Base-by-base conservation (phyloP, 495 filamentous ascomycete genomes). In the Lepidopterella palustris region DNA sequence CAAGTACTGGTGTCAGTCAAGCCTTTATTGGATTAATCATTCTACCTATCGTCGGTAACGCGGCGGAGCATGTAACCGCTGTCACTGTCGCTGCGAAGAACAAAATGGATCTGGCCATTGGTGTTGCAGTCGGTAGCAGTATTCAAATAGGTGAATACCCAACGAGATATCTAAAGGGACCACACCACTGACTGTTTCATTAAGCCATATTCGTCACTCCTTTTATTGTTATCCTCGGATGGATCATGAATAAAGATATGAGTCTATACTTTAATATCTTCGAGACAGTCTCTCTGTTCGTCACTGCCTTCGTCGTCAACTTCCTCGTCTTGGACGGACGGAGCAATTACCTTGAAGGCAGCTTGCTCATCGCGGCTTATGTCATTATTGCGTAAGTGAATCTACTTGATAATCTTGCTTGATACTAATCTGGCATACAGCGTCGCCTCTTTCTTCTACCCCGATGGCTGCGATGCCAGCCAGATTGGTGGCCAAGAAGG, bases 41-140 rank as follows among this genome's bases (percentile, higher is more conserved):
- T 62, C 73, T 95, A 1, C 90, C 91, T 21, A 91, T 96, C 60
- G 89, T 96, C 10, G 89, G 90, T 57, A 96, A 96, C 64, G 90
- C 91, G 0, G 91, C 90, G 0, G 90, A 96, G 76, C 90, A 96
- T 77, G 87, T 93, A 5, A 95, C 90, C 0, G 89, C 91, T 0
- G 87, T 96, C 35, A 88, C 84, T 25, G 90, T 95, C 6, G 90
- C 91, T 5, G 80, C 82, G 62, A 96, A 95, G 78, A 95, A 96
- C 75, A 96, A 96, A 77, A 95, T 96, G 90, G 90, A 96, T 76
- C 77, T 95, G 26, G 86, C 91, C 0, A 95, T 96, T 62, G 90
- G 89, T 65, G 88, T 96, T 25, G 90, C 90, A 4, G 84, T 96
- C 20, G 91, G 91, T 13, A 87, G 83, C 50, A 90, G 86, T 62